A percentile compares a stretch with the other conserved stretches of the same genome.
Evolutionary conservation across 2,329 filamentous ascomycete species (phyloP).

Genomic region (Coleophoma cylindrospora): DNA sequence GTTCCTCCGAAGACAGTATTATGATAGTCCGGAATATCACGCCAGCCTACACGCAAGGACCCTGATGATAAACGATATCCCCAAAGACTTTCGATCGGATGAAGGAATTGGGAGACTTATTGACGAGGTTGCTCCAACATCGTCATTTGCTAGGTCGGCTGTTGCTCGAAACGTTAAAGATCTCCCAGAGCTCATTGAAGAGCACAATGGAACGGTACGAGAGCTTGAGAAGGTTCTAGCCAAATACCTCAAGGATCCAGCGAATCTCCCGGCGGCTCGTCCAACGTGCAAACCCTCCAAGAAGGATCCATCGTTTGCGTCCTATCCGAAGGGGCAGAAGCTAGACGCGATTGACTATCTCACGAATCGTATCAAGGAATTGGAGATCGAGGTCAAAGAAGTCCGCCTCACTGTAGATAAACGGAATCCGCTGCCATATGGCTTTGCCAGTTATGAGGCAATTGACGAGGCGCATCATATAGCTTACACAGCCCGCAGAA

Average conservation of each 20-base stretch:
- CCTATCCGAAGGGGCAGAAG: constrained; percentile 64
- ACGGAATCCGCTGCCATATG: constrained; percentile 83
- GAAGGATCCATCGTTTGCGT: constrained; percentile 64
- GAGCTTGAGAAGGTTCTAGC: constrained; percentile 79
- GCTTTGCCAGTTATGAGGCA: constrained; percentile 88
- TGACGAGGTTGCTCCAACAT: constrained; percentile 72
- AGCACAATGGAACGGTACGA: constrained; percentile 77
- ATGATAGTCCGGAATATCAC: constrained; percentile 84
- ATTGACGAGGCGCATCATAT: constrained; percentile 86
- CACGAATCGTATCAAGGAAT: constrained; percentile 73
- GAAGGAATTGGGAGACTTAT: constrained; percentile 84
- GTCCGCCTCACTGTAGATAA: constrained; percentile 79
- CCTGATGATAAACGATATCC: constrained; percentile 75
- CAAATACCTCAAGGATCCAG: constrained; percentile 85
- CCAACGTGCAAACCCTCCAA: constrained; percentile 78
- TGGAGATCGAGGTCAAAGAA: constrained; percentile 81
- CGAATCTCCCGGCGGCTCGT: constrained; percentile 69
- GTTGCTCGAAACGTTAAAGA: constrained; percentile 91
- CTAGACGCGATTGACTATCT: constrained; percentile 94
- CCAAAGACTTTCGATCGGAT: constrained; percentile 69
- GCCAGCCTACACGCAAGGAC: constrained; percentile 75
- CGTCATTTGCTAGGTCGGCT: constrained; percentile 72
- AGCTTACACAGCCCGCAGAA: constrained; percentile 74
- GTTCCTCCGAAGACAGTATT: constrained; percentile 69
- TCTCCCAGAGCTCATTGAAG: constrained; percentile 75